Evolutionary conservation across 2,329 filamentous ascomycete genomes (phyloP).

Genomic region (Arthrobotrys sinensis): DNA sequence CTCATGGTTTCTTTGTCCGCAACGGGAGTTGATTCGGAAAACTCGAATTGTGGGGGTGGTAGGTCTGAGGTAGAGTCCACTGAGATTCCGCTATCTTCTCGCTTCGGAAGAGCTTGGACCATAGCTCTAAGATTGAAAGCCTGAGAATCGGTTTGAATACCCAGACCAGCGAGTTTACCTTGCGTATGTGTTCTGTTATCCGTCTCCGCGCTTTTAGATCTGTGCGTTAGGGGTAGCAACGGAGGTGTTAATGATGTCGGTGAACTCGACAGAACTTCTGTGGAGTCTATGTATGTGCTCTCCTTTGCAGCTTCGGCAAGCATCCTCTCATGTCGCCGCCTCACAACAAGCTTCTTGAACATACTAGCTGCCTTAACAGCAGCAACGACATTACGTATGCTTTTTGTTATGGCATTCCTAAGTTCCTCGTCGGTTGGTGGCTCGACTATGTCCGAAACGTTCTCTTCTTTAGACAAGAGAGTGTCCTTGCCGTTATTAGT

Average conservation of each 20-base stretch:
- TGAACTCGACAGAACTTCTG: constrained; percentile 49
- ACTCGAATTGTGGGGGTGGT: constrained; percentile 67
- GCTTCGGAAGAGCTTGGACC: constrained; percentile 60
- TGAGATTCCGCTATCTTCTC: constrained; percentile 61
- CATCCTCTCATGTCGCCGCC: constrained; percentile 60
- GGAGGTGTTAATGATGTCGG: constrained; percentile 43
- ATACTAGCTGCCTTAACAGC: constrained; percentile 92
- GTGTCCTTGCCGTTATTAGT: constrained; percentile 84
- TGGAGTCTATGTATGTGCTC: constrained; percentile 20
- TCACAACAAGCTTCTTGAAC: constrained; percentile 76
- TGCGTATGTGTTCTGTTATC: constrained; percentile 72
- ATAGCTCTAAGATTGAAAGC: constrained; percentile 60
- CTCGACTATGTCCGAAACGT: constrained; percentile 84
- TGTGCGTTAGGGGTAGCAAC: constrained; percentile 42
- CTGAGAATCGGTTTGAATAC: constrained; percentile 71
- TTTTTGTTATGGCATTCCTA: constrained; percentile 89
- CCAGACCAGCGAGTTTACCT: constrained; percentile 71
- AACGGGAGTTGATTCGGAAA: constrained; percentile 66
- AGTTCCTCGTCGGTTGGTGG: constrained; percentile 91
- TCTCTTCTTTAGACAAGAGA: constrained; percentile 85
- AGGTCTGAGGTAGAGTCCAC: constrained; percentile 10
- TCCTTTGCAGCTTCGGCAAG: constrained; percentile 35
- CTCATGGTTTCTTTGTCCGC: constrained; percentile 70
- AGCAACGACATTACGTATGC: constrained; percentile 86
- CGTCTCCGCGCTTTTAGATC: constrained; percentile 71